A percentile compares a stretch with the other conserved stretches of the same genome.
Conservation (phyloP, 306 rosid genomes). For the Ziziphus jujuba region DNA sequence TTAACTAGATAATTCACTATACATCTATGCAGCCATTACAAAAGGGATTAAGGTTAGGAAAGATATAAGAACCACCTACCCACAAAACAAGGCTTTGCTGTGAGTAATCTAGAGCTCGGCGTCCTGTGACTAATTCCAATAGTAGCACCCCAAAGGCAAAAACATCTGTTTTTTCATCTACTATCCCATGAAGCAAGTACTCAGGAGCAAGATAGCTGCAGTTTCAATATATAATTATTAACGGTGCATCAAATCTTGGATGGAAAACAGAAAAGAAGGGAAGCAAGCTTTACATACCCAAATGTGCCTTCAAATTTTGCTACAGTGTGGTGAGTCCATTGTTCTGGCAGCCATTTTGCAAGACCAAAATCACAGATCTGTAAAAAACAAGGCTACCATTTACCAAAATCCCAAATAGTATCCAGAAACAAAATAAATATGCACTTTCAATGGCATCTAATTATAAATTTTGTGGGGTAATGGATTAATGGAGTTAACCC, state of each 20-base stretch:
- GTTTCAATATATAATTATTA: not conserved
- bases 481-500: not conserved
- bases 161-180: constrained; percentile 91
- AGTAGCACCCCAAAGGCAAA: constrained; percentile 90
- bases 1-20: not conserved
- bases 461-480: not conserved
- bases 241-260: not conserved
- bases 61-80: constrained; percentile 39
- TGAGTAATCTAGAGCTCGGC: constrained; percentile 93
- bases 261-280: constrained; percentile 10
- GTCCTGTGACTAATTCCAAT: constrained; percentile 82
- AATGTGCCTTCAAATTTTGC: constrained; percentile 96
- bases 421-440: not conserved
- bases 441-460: not conserved
- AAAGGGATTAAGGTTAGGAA: not conserved
- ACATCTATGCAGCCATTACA: not conserved
- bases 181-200: constrained; percentile 88
- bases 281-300: constrained; percentile 57
- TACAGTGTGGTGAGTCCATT: constrained; percentile 87
- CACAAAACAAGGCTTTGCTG: constrained; percentile 95
- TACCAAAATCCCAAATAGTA: not conserved
- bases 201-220: constrained; percentile 93
- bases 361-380: constrained; percentile 98
- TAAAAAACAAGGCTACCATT: not conserved
- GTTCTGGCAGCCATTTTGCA: constrained; percentile 95